A percentile compares a stretch with the other conserved stretches of the same genome.
Evolutionary conservation across 2,329 filamentous ascomycete genomes (phyloP).

Genomic region (Alternaria solani): DNA sequence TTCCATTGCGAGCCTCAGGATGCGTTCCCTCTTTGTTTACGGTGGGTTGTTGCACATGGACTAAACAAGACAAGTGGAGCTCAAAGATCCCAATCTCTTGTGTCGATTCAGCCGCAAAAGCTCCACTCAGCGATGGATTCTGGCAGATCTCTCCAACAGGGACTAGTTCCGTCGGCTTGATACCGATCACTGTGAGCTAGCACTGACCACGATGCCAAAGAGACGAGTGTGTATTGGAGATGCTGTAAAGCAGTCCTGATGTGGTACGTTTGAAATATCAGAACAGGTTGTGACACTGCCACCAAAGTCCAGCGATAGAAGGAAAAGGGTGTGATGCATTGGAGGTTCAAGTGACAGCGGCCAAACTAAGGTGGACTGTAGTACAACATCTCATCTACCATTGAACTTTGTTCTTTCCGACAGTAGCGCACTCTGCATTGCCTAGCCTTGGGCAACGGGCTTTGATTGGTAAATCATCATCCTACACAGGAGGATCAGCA

Average conservation of each 20-base stretch:
- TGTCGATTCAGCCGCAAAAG: conserved; percentile 3
- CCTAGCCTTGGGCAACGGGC: neutral
- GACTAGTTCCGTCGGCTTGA: neutral
- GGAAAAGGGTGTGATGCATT: neutral
- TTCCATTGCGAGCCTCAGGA: neutral
- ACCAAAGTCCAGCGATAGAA: neutral
- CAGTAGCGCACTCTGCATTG: neutral
- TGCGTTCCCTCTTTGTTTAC: neutral
- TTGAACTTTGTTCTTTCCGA: neutral
- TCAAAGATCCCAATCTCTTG: neutral
- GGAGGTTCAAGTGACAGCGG: neutral
- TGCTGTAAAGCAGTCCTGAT: neutral
- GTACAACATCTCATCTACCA: neutral
- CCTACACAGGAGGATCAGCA: conserved; percentile 7
- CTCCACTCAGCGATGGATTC: neutral
- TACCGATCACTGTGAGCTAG: neutral
- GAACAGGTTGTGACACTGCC: neutral
- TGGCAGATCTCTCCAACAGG: neutral
- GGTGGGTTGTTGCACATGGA: neutral
- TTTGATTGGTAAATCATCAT: conserved; percentile 8
- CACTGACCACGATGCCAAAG: neutral
- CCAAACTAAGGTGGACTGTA: neutral
- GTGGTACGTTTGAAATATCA: neutral
- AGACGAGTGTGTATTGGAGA: neutral
- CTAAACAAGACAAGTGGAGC: neutral